Evolutionary conservation across 164 flowering plant species (phyloP), one percentile per base, ranked within the genome.

Genomic region (Annona squamosa): DNA sequence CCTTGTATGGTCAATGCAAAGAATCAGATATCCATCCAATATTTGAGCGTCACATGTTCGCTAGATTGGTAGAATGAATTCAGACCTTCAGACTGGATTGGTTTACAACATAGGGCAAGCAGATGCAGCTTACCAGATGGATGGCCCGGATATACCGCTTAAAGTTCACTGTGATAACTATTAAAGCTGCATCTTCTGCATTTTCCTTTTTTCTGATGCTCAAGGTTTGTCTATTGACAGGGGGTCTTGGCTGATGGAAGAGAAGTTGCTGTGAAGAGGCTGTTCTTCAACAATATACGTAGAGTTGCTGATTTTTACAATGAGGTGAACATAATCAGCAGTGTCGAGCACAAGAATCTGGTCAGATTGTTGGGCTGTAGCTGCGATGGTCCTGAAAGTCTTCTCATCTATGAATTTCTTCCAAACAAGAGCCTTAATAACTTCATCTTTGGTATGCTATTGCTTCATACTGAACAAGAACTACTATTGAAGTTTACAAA

Each of bases 191-290:
- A 9, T 52, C 59, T 16, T 52, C 13, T 52, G 59, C 59, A 52
- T 52, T 52, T 10, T 52, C 3, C 13, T 52, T 52, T 52, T 19
- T 72, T 42, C 16, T 41, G 46, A 16, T 6, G 43, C 43, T 17
- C 45, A 7, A 42, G 13, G 16, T 63, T n/a, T 45, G 17, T 71
- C 18, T 3, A 42, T 44, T 18, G 26, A 42, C 65, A 89, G 93
- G 93, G 93, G 70, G 84, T 82, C 42, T 64, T 89, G 71, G 80
- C 76, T 43, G 93, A 87, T 75, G 91, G 91, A 46, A 83, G 93
- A 77, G 91, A 89, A 73, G 81, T 89, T 64, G 93, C 91, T 3
- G 80, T 89, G 56, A 89, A 89, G 74, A 81, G 91, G 13, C 79
- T 87, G 44, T 84, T 78, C 67, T 48, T 78, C 5, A 84, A 69